Percentiles rank a stretch among this genome's conserved stretches.
Evolutionary conservation across 192 early-diverging fungal species (phyloP).

Genomic region (Phycomyces blakesleeanus): DNA sequence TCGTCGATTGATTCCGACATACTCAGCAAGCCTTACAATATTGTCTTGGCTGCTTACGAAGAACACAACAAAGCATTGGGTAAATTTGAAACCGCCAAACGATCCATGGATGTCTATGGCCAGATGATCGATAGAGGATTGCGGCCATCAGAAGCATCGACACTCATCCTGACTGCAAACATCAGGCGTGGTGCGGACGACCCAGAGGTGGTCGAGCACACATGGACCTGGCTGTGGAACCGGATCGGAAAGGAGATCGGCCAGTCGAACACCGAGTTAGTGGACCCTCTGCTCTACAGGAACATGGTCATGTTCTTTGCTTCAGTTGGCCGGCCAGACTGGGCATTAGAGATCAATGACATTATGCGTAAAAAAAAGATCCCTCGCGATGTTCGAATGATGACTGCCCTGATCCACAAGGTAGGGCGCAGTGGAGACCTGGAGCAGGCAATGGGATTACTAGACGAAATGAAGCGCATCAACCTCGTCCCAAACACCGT

Average conservation of each 20-base stretch:
- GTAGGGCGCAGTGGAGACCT: constrained; percentile 28
- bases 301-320: constrained; percentile 34
- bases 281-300: constrained; percentile 23
- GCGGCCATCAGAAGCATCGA: constrained; percentile 47
- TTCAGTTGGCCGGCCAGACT: constrained; percentile 24
- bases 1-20: background rate
- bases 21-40: constrained; percentile 19
- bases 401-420: constrained; percentile 34
- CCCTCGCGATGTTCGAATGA: constrained; percentile 16
- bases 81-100: constrained; percentile 29
- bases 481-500: constrained; percentile 34
- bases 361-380: constrained; percentile 28
- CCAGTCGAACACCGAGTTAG: background rate
- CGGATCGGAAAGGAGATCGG: constrained; percentile 24
- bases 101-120: constrained; percentile 63
- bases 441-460: constrained; percentile 25
- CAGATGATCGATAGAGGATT: constrained; percentile 54
- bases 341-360: constrained; percentile 31
- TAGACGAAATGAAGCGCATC: constrained; percentile 28
- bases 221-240: constrained; percentile 35
- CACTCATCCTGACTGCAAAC: constrained; percentile 19
- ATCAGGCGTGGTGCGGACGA: constrained; percentile 11
- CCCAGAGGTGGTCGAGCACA: constrained; percentile 14
- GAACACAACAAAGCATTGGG: constrained; percentile 6
- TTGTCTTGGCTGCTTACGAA: constrained; percentile 16